Conservation (phyloP, 805 yeast species). For the Cephaloascus albidus region DNA sequence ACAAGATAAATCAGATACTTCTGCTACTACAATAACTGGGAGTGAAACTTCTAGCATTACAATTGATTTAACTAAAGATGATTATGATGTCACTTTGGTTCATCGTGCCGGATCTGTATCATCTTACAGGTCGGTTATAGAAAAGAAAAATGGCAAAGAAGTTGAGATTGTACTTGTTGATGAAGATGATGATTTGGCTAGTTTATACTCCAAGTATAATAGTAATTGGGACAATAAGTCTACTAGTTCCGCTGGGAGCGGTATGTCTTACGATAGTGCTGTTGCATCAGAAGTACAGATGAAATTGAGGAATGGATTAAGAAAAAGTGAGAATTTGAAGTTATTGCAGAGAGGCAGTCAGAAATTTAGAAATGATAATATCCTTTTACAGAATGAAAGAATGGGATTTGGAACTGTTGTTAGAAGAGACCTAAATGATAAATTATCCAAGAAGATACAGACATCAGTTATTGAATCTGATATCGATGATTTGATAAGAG, state of each 20-base stretch:
- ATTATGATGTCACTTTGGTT: conserved; percentile 25
- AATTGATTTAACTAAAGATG: conserved; percentile 31
- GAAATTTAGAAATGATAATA: too few relatives aligned
- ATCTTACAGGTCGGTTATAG: conserved; percentile 30
- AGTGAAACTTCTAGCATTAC: conserved; percentile 28
- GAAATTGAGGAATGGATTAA: neutral
- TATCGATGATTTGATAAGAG: neutral
- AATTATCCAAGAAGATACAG: neutral
- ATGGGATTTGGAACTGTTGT: neutral
- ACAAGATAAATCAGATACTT: conserved; percentile 14
- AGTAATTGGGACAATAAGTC: conserved; percentile 15
- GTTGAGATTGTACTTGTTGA: conserved; percentile 35
- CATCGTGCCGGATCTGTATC: conserved; percentile 22
- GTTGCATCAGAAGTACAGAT: conserved; percentile 12
- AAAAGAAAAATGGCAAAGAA: conserved; percentile 24
- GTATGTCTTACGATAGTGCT: conserved; percentile 12
- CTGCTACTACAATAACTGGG: conserved; percentile 8
- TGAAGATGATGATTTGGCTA: conserved; percentile 25
- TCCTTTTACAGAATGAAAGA: too few relatives aligned
- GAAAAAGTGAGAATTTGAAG: neutral
- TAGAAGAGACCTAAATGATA: neutral
- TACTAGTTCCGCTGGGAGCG: conserved; percentile 5
- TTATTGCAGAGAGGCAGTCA: too few relatives aligned
- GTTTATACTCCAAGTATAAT: conserved; percentile 31
- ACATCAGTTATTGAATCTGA: neutral